Base-by-base conservation (phyloP, 1,139 yeast genomes). In the Meyerozyma guilliermondii region DNA sequence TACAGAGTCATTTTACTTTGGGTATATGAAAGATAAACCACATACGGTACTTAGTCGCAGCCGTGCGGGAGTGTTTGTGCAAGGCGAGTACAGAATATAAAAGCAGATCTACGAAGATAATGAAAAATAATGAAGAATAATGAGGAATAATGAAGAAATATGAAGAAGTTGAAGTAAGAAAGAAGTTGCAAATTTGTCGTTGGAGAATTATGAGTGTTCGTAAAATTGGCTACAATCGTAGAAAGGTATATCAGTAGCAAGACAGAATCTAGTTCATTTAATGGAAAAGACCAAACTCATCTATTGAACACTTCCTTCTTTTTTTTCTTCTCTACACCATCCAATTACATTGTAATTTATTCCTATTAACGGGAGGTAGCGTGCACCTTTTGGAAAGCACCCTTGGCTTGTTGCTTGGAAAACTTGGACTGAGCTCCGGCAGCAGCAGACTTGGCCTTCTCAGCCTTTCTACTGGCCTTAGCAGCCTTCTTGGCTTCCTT, bases 401-500 rank as follows among this genome's bases (percentile, higher is more conserved):
- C 95, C 80, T 85, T 86, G 68, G 86, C 85, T 73, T 81, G 87
- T 80, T 83, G 87, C 78, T 85, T 85, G 59, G 91, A 83, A 65
- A 83, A 71, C 74, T 78, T 80, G 54, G 63, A 54, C 55, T 78
- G 58, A 66, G 74, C 77, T 63, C 81, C 79, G 63, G 85, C 68
- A 70, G 86, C 89, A 72, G 84, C 92, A 65, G 75, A 71, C 75
- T 83, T 82, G 63, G 95, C 96, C 78, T 85, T 84, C 65, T 84
- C 92, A 67, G 95, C 92, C 83, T 87, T 87, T 86, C 94, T 91
- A 71, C 86, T 81, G 71, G 86, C 92, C 77, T 88, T 92, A 62
- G 81, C 87, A 68, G 83, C 85, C 83, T 87, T 87, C 87, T 87
- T 88, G 80, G 88, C 81, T 74, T 87, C 97, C 83, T 91, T 91